Conservation (phyloP, 345 rosid species). For the Aquilaria yunnanensis region DNA sequence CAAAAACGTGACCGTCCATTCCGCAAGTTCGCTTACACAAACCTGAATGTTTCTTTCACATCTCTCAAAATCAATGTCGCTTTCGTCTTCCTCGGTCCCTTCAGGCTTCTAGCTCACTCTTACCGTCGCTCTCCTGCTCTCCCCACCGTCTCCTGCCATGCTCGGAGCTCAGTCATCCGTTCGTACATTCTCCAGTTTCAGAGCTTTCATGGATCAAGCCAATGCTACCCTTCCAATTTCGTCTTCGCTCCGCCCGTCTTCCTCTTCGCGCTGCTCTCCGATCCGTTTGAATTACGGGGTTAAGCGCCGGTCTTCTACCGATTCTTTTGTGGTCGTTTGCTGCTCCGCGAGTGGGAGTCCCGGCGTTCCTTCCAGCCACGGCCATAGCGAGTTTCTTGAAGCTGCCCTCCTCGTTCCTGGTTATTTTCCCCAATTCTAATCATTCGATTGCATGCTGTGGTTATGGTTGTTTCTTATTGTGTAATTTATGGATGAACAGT, state of each 20-base stretch:
- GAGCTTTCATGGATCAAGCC: constrained; percentile 14
- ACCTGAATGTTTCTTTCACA: too few species aligned
- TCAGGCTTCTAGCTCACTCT: neutral
- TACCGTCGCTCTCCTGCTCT: neutral
- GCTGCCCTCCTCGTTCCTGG: constrained; percentile 89
- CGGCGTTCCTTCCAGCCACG: constrained; percentile 34
- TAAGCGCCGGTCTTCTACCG: constrained; percentile 16
- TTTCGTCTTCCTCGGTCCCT: too few species aligned
- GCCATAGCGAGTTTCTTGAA: constrained; percentile 45
- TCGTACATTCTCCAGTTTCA: constrained; percentile 19
- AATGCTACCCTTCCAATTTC: constrained; percentile 14
- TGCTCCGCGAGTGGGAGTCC: constrained; percentile 38
- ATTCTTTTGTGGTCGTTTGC: constrained; percentile 33
- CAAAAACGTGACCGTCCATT: too few species aligned
- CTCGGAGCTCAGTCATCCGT: constrained; percentile 28
- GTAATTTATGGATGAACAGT: too few species aligned
- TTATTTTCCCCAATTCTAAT: constrained; percentile 9
- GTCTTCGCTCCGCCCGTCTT: neutral
- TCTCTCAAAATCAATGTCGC: too few species aligned
- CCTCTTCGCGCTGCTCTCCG: constrained; percentile 16
- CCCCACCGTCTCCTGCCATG: constrained; percentile 23
- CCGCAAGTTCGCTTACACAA: too few species aligned
- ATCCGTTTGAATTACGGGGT: constrained; percentile 23
- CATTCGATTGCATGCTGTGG: neutral
- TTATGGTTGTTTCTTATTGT: too few species aligned